phyloP scores from a whole-genome alignment of 805 yeast genomes.

The Candida arabinofermentans region DNA sequence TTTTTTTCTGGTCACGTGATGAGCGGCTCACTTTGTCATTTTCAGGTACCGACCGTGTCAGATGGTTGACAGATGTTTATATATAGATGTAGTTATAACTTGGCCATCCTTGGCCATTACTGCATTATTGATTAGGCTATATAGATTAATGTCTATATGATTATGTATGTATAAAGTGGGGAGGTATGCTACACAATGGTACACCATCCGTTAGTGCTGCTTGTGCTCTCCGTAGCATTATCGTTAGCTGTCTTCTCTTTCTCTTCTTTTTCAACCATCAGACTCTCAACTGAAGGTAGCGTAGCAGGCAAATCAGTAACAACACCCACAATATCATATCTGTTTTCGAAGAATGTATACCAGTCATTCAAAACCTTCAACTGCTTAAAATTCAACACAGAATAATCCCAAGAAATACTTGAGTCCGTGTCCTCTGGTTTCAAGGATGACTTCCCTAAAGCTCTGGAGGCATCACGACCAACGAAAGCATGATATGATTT shows the following conservation, averaged over 20 bases:
- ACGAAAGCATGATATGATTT: slow-evolving; percentile 66
- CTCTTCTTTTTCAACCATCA: neutral
- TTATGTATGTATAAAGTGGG: too few species aligned
- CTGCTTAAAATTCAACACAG: slow-evolving; percentile 56
- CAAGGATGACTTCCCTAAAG: slow-evolving; percentile 66
- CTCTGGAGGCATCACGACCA: slow-evolving; percentile 75
- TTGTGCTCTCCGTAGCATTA: neutral
- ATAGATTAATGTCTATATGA: too few species aligned
- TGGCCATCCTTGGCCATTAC: too few species aligned
- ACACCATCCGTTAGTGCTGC: neutral
- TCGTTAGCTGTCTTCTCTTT: neutral
- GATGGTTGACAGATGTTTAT: too few species aligned
- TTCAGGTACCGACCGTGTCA: too few species aligned
- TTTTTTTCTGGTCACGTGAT: too few species aligned
- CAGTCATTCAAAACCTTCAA: slow-evolving; percentile 65
- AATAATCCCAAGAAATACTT: slow-evolving; percentile 43
- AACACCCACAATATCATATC: slow-evolving; percentile 44
- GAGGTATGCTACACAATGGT: too few species aligned
- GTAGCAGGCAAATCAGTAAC: slow-evolving; percentile 26
- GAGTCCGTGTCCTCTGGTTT: slow-evolving; percentile 47
- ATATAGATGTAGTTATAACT: too few species aligned
- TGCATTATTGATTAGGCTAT: too few species aligned
- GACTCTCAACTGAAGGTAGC: slow-evolving; percentile 2
- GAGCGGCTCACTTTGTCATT: too few species aligned
- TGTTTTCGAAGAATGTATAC: slow-evolving; percentile 58